Conservation (phyloP, 1,139 yeast genomes). For the Zygosaccharomyces sapae region DNA sequence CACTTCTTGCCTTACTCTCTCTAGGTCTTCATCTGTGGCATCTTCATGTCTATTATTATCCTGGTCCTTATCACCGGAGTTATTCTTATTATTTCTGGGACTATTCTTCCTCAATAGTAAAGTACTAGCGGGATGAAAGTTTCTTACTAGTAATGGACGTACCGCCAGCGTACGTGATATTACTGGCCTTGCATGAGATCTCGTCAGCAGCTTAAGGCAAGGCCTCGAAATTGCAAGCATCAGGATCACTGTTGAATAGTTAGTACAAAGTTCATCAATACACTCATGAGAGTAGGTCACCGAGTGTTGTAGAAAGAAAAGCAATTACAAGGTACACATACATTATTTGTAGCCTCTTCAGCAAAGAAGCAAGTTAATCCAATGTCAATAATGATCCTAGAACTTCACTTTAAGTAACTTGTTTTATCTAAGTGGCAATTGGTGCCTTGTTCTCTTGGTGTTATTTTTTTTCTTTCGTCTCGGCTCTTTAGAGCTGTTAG, state of each 20-base stretch:
- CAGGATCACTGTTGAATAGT: background rate
- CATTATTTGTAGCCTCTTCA: constrained; percentile 1
- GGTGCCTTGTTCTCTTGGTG: background rate
- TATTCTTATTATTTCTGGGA: constrained; percentile 1
- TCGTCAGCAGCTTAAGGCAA: constrained; percentile 1
- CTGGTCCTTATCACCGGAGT: background rate
- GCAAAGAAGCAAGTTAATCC: background rate
- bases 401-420: background rate
- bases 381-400: background rate
- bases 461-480: background rate
- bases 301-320: background rate
- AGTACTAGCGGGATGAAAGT: constrained; percentile 12
- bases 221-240: constrained; percentile 7
- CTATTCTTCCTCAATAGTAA: constrained; percentile 10
- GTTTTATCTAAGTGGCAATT: constrained; percentile 2
- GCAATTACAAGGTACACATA: background rate
- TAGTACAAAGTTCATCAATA: background rate
- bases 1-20: constrained; percentile 23
- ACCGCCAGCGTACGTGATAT: background rate
- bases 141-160: constrained; percentile 9
- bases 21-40: constrained; percentile 25
- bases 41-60: constrained; percentile 12
- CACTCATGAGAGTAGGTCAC: background rate
- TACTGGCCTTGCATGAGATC: constrained; percentile 1
- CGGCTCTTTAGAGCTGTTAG: constrained; percentile 2